These are phyloP conservation scores for Rutstroemia sp. DNA, from an alignment of 2,329 filamentous ascomycete genomes.

Conservation along the genomic window DNA sequence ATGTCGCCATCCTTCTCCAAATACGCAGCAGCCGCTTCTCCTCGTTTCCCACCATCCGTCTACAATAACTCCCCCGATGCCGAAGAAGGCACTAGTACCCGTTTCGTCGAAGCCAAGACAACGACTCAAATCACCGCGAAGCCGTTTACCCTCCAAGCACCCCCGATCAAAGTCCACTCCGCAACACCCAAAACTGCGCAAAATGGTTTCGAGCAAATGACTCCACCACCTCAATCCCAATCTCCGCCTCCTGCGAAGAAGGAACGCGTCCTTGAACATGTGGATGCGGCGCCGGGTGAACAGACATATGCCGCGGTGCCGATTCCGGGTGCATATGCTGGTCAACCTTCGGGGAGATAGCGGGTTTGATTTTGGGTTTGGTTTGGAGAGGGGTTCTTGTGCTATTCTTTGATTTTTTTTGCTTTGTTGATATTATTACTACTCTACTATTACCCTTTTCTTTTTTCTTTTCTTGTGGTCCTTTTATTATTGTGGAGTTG, in stretches of 20 bases:
- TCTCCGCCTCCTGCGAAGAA: constrained; percentile 2
- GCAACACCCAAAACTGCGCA: constrained; percentile 62
- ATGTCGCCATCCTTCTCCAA: constrained; percentile 49
- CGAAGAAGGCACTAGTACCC: constrained; percentile 39
- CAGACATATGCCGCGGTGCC: constrained; percentile 78
- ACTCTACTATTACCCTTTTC: not conserved
- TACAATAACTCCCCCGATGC: constrained; percentile 47
- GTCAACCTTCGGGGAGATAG: constrained; percentile 34
- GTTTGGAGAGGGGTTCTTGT: not conserved
- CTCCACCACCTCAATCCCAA: constrained; percentile 10
- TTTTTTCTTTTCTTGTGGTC: not conserved
- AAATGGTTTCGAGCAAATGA: constrained; percentile 50
- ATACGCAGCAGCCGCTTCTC: constrained; percentile 32
- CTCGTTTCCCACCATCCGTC: constrained; percentile 50
- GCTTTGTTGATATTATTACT: not conserved
- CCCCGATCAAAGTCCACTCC: constrained; percentile 69
- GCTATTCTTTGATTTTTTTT: not conserved
- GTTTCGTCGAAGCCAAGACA: constrained; percentile 55
- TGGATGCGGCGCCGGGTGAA: constrained; percentile 68
- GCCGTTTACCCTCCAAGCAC: constrained; percentile 81
- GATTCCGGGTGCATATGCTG: constrained; percentile 76
- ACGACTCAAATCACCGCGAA: constrained; percentile 48
- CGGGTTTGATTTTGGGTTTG: not conserved
- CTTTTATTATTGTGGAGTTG: not conserved
- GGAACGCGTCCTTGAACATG: constrained; percentile 50